phyloP scores from a whole-genome alignment of 139 green algal genomes.

The Coccomyxa sp. region DNA sequence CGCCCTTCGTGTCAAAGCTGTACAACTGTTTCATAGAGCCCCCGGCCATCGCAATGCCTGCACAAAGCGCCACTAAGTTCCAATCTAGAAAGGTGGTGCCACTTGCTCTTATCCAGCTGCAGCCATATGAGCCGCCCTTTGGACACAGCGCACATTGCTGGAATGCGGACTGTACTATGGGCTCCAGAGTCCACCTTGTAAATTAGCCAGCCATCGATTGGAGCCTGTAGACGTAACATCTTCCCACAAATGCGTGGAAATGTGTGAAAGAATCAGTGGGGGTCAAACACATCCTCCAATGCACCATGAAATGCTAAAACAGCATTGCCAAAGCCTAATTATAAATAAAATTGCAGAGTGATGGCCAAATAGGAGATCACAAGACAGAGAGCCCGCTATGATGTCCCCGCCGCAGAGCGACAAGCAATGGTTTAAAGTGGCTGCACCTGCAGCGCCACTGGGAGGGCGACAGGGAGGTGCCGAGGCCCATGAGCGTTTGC shows the following conservation, averaged over 20 bases:
- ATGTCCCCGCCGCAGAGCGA: no score
- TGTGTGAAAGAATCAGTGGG: no score
- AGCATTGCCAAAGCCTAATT: no score
- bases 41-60: constrained; percentile 38
- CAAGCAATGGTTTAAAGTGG: no score
- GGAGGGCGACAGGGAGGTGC: constrained; percentile 55
- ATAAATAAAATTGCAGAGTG: no score
- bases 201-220: background rate
- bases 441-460: constrained; percentile 69
- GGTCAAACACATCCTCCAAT: no score
- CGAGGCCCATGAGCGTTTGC: constrained; percentile 95
- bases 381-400: no score
- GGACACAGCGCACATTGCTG: constrained; percentile 15
- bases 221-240: background rate
- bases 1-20: constrained; percentile 15
- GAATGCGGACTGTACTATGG: constrained; percentile 6
- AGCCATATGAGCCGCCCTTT: constrained; percentile 26
- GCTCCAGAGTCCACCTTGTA: constrained; percentile 12
- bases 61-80: background rate
- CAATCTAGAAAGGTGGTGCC: background rate
- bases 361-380: no score
- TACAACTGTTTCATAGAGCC: constrained; percentile 27
- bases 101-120: constrained; percentile 1
- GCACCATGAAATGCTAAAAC: no score
- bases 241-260: background rate